Evolutionary conservation across 148 eudicot species (phyloP), one percentile per base, ranked within the genome.

Genomic region (Fagopyrum esculentum): DNA sequence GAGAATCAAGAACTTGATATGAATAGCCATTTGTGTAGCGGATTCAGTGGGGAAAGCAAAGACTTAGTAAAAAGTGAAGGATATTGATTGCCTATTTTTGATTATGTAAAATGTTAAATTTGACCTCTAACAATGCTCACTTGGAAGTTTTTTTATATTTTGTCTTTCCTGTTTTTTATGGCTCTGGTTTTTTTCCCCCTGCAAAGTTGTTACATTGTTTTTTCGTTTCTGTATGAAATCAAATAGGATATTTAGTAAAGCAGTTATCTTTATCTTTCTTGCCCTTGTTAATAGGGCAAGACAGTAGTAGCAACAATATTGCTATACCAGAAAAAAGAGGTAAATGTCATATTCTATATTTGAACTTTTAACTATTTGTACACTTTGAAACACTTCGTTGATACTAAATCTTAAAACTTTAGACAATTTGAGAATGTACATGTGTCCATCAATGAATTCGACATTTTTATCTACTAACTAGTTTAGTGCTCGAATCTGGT

Each of bases 11-110:
- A 30, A 43, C 3, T 40, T 12, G 71, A 66, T 66, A 66, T 66
- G 71, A 66, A 66, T 66, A 66, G 71, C 16, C n/a, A 13, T 30
- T 40, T 17, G 30, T 35, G 6, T 6, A 66, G 9, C 71, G 71
- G 71, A 66, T 66, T 66, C 30, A 35, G 55, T 60, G 84, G 76
- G 40, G 71, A 55, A 49, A 59, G 73, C 57, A 78, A 77, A 87
- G 89, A 89, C 90, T 75, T 12, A 75, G 88, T 87, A 87, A 89
- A 82, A 76, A 74, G 54, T 73, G 55, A 76, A 74, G 4, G 26
- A 57, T 60, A 7, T 60, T 66, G 71, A 56, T 73, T 75, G 81
- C 79, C 40, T 73, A 74, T 49, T 51, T 83, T 83, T 81, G 77
- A 79, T 19, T 57, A 8, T 17, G 63, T 17, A 17, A 17, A 9